Base-by-base conservation (phyloP, 208 protist genomes). In the Wallacemonas sp. region DNA sequence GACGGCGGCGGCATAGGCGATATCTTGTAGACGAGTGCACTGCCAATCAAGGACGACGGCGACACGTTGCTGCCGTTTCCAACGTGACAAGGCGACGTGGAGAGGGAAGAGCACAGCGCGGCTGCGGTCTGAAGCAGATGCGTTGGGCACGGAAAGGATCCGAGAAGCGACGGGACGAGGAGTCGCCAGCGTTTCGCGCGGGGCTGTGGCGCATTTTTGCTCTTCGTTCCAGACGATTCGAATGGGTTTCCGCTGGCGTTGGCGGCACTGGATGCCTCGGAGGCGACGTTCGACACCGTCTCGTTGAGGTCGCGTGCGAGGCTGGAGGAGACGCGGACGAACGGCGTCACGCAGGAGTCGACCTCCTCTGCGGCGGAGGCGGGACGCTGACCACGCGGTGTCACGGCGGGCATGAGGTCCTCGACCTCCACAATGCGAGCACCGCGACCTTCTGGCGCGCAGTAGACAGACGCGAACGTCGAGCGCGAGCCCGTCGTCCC, bases 361-460 rank as follows among this genome's bases (percentile, higher is more conserved):
- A 26, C 32, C 26, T 34, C 32, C 19, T 24, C 52, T 24, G 12
- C 38, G 29, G 52, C 14, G n/a, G 48, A 5, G 48, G 48, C 9
- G 6, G 1, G 48, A 11, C 6, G 24, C 21, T 49, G 44, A 26
- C n/a, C n/a, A 16, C 52, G 26, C 23, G 52, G 52, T 4, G 30
- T 58, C 29, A 26, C 4, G 52, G 19, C 30, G 11, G 30, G 30
- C 52, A 58, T 58, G n/a, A 58, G 30, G n/a, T 11, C 23, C 52
- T 58, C 52, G 30, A 58, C 32, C 52, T 58, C 52, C 0, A 58
- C 52, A 33, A 58, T 34, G 29, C 38, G 16, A 60, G 54, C 23
- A 24, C 54, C 55, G 60, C 33, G 16, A 19, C 34, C 21, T 60
- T 52, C 62, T 44, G 54, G n/a, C 47, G 62, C n/a, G 62, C 52